Conservation (phyloP, 345 rosid genomes). For the Gossypium herbaceum region DNA sequence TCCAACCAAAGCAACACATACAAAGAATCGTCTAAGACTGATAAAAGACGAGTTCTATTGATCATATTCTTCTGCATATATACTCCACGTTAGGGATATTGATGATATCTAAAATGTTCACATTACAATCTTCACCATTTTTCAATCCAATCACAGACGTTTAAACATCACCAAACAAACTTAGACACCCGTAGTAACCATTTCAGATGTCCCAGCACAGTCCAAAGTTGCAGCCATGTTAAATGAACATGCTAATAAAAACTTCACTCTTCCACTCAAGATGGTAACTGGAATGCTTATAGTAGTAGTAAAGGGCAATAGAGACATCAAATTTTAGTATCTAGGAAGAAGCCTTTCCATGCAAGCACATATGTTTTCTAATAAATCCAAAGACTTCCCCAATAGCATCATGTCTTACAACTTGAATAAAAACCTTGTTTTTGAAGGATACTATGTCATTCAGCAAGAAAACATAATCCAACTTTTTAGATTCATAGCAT, state of each 20-base stretch:
- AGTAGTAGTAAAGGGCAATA: neutral
- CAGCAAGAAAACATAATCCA: neutral
- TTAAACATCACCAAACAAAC: neutral
- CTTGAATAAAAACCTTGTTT: neutral
- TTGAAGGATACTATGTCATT: neutral
- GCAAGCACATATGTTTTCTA: neutral
- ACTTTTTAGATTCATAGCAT: neutral
- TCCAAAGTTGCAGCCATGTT: slow-evolving; percentile 7
- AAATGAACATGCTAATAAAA: neutral
- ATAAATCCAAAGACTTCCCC: neutral
- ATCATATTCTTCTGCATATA: neutral
- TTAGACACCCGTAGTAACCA: neutral
- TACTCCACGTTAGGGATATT: neutral
- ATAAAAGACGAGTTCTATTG: neutral
- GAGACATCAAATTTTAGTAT: neutral
- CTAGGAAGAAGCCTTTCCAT: neutral
- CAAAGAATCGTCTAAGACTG: neutral
- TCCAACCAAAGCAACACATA: neutral
- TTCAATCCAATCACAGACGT: slow-evolving; percentile 1
- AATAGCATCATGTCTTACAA: neutral
- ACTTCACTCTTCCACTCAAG: neutral
- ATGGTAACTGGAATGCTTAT: neutral
- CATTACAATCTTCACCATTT: neutral
- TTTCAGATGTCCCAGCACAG: neutral
- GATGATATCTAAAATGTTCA: neutral